Percentiles rank a stretch among this genome's conserved stretches.
phyloP scores from a whole-genome alignment of 176 grass and related monocot species.

The Secale cereale region DNA sequence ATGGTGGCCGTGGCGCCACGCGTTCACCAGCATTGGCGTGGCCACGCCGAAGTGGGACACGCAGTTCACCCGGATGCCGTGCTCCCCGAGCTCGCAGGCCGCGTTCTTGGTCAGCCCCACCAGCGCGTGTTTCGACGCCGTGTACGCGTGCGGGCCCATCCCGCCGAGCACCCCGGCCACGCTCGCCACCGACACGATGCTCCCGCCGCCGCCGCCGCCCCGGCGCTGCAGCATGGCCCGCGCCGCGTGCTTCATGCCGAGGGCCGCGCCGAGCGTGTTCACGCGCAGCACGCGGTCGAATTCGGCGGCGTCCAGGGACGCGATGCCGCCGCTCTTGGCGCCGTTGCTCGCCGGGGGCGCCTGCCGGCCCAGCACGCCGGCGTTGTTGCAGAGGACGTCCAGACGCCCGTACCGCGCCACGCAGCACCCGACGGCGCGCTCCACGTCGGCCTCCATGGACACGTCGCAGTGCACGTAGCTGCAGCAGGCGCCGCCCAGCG shows the following conservation, averaged over 20 bases:
- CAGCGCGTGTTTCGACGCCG: constrained; percentile 36
- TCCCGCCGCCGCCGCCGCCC: too few species aligned
- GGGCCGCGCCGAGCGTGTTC: constrained; percentile 26
- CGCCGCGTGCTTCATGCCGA: constrained; percentile 55
- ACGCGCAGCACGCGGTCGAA: constrained; percentile 59
- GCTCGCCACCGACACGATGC: constrained; percentile 42
- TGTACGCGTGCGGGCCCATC: constrained; percentile 47
- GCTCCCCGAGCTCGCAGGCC: constrained; percentile 49
- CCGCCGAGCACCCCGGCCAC: constrained; percentile 37
- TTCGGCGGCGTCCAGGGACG: constrained; percentile 59
- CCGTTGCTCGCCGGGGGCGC: neutral
- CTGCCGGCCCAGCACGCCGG: constrained; percentile 64
- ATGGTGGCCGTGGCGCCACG: too few species aligned
- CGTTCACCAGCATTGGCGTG: too few species aligned
- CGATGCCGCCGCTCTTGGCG: constrained; percentile 42
- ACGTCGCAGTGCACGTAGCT: constrained; percentile 62
- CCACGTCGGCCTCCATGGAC: constrained; percentile 50
- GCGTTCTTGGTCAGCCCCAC: too few species aligned
- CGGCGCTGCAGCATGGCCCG: constrained; percentile 33
- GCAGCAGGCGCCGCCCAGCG: constrained; percentile 23
- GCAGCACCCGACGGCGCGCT: constrained; percentile 30
- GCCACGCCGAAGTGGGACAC: constrained; percentile 46
- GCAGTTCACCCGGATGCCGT: constrained; percentile 53
- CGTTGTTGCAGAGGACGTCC: constrained; percentile 70
- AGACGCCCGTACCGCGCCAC: constrained; percentile 43